Conservation (phyloP, 1,139 yeast genomes). For the Yamadazyma songkhlaensis region DNA sequence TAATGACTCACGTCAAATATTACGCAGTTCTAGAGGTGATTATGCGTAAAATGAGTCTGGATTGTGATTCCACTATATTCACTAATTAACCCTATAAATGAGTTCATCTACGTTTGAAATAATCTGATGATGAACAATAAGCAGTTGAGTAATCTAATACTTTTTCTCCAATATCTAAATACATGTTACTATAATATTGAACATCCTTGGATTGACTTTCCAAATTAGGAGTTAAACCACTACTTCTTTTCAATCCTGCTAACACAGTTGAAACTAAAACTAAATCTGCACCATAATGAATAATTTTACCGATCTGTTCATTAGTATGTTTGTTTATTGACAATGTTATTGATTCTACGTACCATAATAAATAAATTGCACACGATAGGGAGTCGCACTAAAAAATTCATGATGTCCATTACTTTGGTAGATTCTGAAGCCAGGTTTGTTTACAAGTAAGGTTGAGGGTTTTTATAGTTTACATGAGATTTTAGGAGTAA, state of each 20-base stretch:
- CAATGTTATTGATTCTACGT: not conserved
- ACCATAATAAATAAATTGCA: not conserved
- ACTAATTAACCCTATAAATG: not conserved
- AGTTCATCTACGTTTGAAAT: slow-evolving; percentile 43
- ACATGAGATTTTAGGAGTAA: too few species aligned
- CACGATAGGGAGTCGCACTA: not conserved
- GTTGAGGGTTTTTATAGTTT: too few species aligned
- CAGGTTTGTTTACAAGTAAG: too few species aligned
- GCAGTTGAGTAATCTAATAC: slow-evolving; percentile 73
- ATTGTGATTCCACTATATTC: not conserved
- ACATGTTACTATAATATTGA: slow-evolving; percentile 58
- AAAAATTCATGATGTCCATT: not conserved
- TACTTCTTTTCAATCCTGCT: slow-evolving; percentile 86
- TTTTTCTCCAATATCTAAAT: slow-evolving; percentile 83
- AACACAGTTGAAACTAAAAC: slow-evolving; percentile 76
- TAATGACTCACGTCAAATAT: not conserved
- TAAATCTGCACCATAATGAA: slow-evolving; percentile 73
- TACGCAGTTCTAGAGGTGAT: too few species aligned
- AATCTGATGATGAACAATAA: slow-evolving; percentile 66
- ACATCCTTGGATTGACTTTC: slow-evolving; percentile 46
- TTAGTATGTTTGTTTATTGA: not conserved
- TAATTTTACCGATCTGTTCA: slow-evolving; percentile 50
- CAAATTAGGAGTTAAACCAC: slow-evolving; percentile 64
- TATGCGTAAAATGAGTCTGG: too few species aligned
- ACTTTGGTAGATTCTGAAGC: too few species aligned